Conservation (phyloP, 2,329 filamentous ascomycete species). For the Catunica adiposa region DNA sequence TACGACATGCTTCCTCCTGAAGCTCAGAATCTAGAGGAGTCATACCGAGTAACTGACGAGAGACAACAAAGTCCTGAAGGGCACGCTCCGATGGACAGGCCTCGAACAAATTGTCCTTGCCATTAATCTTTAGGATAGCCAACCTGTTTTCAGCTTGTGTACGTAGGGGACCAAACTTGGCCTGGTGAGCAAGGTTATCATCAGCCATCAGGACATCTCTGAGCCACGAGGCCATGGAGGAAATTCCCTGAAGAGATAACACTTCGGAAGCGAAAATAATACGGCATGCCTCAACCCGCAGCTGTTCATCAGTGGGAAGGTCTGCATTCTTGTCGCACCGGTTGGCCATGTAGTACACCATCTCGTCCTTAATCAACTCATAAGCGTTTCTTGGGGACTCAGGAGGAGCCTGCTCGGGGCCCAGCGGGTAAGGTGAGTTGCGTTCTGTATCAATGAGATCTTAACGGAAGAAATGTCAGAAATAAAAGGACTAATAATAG, state of each 20-base stretch:
- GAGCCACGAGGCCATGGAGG: conserved; percentile 34
- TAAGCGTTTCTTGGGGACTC: conserved; percentile 40
- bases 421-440: conserved; percentile 37
- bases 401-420: conserved; percentile 28
- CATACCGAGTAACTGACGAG: conserved; percentile 36
- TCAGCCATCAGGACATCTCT: conserved; percentile 40
- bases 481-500: neutral
- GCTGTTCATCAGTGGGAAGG: conserved; percentile 32
- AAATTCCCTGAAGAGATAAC: conserved; percentile 25
- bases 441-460: conserved; percentile 49
- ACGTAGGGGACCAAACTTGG: conserved; percentile 32
- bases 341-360: conserved; percentile 35
- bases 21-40: conserved; percentile 44
- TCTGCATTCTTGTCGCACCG: conserved; percentile 26
- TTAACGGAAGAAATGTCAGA: conserved; percentile 20
- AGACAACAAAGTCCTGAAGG: conserved; percentile 36
- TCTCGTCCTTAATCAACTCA: conserved; percentile 41
- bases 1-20: conserved; percentile 40
- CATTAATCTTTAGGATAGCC: conserved; percentile 36
- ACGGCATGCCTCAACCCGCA: conserved; percentile 41
- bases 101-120: conserved; percentile 41
- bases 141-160: conserved; percentile 31
- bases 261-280: conserved; percentile 40
- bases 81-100: conserved; percentile 38
- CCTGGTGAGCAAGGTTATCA: conserved; percentile 26